phyloP scores from a whole-genome alignment of 2,329 filamentous ascomycete genomes.

The Alternaria burnsii region DNA sequence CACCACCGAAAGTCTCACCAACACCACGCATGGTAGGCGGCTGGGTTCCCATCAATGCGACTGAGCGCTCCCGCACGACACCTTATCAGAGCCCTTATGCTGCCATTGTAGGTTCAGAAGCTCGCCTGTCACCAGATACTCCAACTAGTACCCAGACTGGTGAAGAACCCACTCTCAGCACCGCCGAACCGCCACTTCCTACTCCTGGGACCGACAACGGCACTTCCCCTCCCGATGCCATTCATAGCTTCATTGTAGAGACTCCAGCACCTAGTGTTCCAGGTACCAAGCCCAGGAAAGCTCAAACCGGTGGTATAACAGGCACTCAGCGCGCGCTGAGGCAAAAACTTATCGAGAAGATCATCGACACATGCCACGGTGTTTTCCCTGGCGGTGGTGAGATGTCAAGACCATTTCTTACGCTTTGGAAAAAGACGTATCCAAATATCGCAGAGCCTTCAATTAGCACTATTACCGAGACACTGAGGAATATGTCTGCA shows the following conservation, averaged over 20 bases:
- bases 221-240: not conserved
- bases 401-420: constrained; percentile 63
- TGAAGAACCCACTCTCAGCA: not conserved
- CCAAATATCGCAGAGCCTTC: constrained; percentile 56
- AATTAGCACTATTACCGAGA: constrained; percentile 60
- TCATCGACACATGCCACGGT: constrained; percentile 63
- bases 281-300: constrained; percentile 14
- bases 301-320: constrained; percentile 13
- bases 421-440: constrained; percentile 60
- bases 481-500: constrained; percentile 61
- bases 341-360: constrained; percentile 61
- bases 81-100: constrained; percentile 34
- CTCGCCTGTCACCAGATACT: not conserved
- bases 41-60: constrained; percentile 33
- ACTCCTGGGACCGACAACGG: not conserved
- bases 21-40: constrained; percentile 6
- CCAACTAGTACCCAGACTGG: not conserved
- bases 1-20: not conserved
- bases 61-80: not conserved
- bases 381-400: constrained; percentile 65
- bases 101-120: constrained; percentile 2
- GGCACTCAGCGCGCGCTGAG: constrained; percentile 31
- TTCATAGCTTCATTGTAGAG: constrained; percentile 12
- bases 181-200: not conserved
- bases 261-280: constrained; percentile 9